A percentile compares a stretch with the other conserved stretches of the same genome.
These are phyloP conservation scores for Abrus precatorius DNA, from an alignment of 306 rosid species.

Conservation along the genomic window DNA sequence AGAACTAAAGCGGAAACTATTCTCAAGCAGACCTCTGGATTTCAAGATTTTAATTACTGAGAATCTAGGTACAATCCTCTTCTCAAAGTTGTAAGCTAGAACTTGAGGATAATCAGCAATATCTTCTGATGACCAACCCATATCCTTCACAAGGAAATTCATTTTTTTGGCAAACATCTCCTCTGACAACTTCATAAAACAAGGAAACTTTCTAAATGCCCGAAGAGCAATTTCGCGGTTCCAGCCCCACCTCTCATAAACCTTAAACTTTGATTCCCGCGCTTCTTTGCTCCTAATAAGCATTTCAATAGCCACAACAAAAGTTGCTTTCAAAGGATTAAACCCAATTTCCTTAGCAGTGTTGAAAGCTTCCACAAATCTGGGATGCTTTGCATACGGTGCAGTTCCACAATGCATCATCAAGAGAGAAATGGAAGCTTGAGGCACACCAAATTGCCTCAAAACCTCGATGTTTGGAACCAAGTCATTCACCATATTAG, in stretches of 20 bases:
- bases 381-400: neutral
- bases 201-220: conserved; percentile 48
- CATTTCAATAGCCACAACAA: conserved; percentile 34
- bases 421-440: neutral
- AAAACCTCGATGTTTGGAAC: conserved; percentile 47
- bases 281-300: neutral
- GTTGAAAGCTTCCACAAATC: conserved; percentile 42
- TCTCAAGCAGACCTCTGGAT: conserved; percentile 6
- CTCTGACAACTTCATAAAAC: conserved; percentile 21
- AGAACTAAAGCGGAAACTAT: neutral
- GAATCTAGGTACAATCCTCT: conserved; percentile 38
- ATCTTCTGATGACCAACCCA: neutral
- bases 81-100: conserved; percentile 44
- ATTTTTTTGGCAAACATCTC: neutral
- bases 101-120: neutral
- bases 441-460: conserved; percentile 52
- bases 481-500: neutral
- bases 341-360: conserved; percentile 43
- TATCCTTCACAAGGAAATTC: conserved; percentile 46
- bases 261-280: conserved; percentile 37
- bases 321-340: conserved; percentile 18
- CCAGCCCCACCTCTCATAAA: conserved; percentile 53
- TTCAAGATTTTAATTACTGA: conserved; percentile 4
- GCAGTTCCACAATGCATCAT: neutral
- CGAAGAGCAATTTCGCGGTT: neutral